Evolutionary conservation across 169 alveolate genomes (phyloP).

Genomic region (Plasmodium cynomolgi): DNA sequence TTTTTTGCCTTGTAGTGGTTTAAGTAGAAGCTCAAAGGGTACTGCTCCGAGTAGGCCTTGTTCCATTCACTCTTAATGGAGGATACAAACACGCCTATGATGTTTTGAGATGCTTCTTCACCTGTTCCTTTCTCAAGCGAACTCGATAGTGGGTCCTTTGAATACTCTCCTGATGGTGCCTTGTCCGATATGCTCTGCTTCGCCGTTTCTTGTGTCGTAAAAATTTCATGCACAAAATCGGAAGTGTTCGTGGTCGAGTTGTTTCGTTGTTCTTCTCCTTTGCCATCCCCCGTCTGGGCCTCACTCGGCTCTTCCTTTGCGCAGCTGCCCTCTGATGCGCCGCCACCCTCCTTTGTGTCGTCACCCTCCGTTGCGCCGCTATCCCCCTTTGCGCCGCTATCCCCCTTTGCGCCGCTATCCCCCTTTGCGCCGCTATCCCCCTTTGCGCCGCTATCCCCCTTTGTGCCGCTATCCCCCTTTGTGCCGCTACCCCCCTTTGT

Average conservation of each 20-base stretch:
- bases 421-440: neutral
- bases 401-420: neutral
- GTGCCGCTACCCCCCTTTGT: neutral
- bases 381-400: neutral
- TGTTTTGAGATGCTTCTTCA: neutral
- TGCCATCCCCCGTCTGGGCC: neutral
- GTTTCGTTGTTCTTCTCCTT: constrained; percentile 18
- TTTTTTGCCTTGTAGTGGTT: constrained; percentile 62
- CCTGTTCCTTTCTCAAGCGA: neutral
- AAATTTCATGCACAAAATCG: constrained; percentile 7
- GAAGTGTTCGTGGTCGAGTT: constrained; percentile 15
- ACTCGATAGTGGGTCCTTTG: constrained; percentile 18
- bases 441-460: neutral
- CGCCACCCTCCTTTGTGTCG: neutral
- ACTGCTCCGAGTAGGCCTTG: constrained; percentile 54
- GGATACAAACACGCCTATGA: constrained; percentile 79
- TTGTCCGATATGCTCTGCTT: constrained; percentile 16
- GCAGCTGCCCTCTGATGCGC: neutral
- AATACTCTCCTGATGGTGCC: neutral
- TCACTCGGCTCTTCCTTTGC: neutral
- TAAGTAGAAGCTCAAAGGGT: constrained; percentile 73
- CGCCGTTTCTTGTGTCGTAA: constrained; percentile 35
- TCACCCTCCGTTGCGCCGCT: neutral
- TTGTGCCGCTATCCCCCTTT: neutral
- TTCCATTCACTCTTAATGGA: constrained; percentile 81